Conservation (phyloP, 495 filamentous ascomycete genomes). For the Aspergillus olivimuriae region DNA sequence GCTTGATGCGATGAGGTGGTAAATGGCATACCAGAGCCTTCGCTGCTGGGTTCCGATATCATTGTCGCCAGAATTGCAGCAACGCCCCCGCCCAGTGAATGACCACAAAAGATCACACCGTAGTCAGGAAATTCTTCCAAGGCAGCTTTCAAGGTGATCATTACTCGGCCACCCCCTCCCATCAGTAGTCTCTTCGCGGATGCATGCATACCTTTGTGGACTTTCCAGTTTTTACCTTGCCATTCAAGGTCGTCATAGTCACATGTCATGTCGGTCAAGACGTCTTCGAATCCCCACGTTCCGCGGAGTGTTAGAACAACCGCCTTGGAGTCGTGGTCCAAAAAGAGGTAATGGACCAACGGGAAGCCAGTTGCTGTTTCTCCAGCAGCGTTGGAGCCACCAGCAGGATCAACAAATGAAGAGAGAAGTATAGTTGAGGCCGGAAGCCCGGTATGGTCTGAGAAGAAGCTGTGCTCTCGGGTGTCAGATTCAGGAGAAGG, state of each 20-base stretch:
- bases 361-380: conserved; percentile 69
- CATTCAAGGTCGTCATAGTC: conserved; percentile 69
- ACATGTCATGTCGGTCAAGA: conserved; percentile 75
- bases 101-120: conserved; percentile 69
- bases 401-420: conserved; percentile 69
- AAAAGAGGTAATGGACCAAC: conserved; percentile 69
- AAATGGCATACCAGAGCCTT: conserved; percentile 48
- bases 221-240: conserved; percentile 61
- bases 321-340: conserved; percentile 73
- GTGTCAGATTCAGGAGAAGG: conserved; percentile 38
- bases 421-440: conserved; percentile 65
- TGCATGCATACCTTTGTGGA: conserved; percentile 79
- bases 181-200: conserved; percentile 65
- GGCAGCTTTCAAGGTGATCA: conserved; percentile 63
- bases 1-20: conserved; percentile 38
- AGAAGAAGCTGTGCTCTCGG: conserved; percentile 65
- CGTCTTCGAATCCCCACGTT: conserved; percentile 74
- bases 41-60: conserved; percentile 55
- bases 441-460: conserved; percentile 61
- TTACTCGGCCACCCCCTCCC: conserved; percentile 56
- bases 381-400: conserved; percentile 65
- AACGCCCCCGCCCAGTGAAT: conserved; percentile 71
- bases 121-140: conserved; percentile 66
- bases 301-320: conserved; percentile 71
- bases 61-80: conserved; percentile 68